Base-by-base conservation (phyloP, 768 basidiomycete species). In the Trametes cinnabarina region DNA sequence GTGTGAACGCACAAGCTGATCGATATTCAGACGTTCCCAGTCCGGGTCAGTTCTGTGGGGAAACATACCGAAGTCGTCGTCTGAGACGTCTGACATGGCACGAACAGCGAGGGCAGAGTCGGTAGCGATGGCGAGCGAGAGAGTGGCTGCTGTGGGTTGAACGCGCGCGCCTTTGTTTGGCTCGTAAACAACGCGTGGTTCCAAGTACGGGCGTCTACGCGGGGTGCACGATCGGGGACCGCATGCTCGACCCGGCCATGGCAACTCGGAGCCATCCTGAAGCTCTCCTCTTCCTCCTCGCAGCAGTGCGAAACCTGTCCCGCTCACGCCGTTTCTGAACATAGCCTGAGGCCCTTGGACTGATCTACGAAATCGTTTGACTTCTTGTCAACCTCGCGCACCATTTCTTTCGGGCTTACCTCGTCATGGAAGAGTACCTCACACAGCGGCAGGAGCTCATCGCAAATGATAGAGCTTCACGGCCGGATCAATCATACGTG, bases 1-100 rank as follows among this genome's bases (percentile, higher is more conserved):
- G 47, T 8, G n/a, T 0, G n/a, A 15, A 15, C 2, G 40, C 22
- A 28, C 43, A 39, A 35, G 41, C 53, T 42, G 3, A 59, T 43
- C 17, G 48, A 55, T 55, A 56, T 60, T 61, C 58, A 57, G 57
- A 52, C 22, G 65, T 63, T 40, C 63, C 47, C 42, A 28, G 37
- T 6, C 3, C 17, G 11, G 22, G 22, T 28, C 2, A 4, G 19
- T 23, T 9, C 4, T 5, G 23, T 30, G 32, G 14, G 43, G 8
- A 26, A 19, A 63, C 57, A 22, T 66, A 69, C 66, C 64, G 51
- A 68, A 55, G 34, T 68, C 67, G 53, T 67, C 64, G 50, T 56
- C 66, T 22, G 69, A 67, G 20, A 39, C 23, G 51, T 59, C 59
- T 53, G 66, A 63, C 66, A 66, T 67, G 62, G 30, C 30, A 12